Conservation (phyloP, 805 yeast species). For the Candida chauliodis region DNA sequence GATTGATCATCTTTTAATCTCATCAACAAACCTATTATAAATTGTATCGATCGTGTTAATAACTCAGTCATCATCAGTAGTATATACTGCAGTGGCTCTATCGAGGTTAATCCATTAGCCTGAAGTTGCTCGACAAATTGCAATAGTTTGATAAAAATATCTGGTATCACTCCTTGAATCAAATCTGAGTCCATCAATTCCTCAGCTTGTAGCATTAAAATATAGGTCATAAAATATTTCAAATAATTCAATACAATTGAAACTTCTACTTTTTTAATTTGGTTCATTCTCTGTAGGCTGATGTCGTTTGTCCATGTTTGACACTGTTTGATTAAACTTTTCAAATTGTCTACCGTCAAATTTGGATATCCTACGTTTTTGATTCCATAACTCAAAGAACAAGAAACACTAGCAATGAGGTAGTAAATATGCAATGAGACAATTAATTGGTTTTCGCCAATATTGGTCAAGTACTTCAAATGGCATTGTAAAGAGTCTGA, state of each 20-base stretch:
- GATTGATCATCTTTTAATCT: constrained; percentile 16
- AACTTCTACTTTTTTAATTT: constrained; percentile 17
- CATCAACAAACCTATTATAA: constrained; percentile 29
- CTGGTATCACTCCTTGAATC: constrained; percentile 8
- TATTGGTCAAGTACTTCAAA: constrained; percentile 15
- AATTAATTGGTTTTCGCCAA: constrained; percentile 16
- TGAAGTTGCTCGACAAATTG: constrained; percentile 9
- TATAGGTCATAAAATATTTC: constrained; percentile 23
- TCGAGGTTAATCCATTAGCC: neutral
- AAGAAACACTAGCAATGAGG: constrained; percentile 25
- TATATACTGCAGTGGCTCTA: constrained; percentile 15
- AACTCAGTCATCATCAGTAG: constrained; percentile 25
- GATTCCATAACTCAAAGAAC: constrained; percentile 20
- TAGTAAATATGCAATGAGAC: constrained; percentile 22
- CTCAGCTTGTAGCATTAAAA: constrained; percentile 35
- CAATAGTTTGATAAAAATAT: constrained; percentile 8
- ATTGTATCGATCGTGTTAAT: constrained; percentile 27
- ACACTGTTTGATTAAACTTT: constrained; percentile 20
- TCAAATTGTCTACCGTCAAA: constrained; percentile 19
- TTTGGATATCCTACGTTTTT: constrained; percentile 16
- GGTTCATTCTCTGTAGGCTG: constrained; percentile 13
- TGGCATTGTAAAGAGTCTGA: constrained; percentile 22
- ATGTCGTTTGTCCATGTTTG: constrained; percentile 22
- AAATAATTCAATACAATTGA: constrained; percentile 24
- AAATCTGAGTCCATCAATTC: constrained; percentile 14